phyloP scores from a whole-genome alignment of 768 basidiomycete genomes.

The Pleurotus djamor region DNA sequence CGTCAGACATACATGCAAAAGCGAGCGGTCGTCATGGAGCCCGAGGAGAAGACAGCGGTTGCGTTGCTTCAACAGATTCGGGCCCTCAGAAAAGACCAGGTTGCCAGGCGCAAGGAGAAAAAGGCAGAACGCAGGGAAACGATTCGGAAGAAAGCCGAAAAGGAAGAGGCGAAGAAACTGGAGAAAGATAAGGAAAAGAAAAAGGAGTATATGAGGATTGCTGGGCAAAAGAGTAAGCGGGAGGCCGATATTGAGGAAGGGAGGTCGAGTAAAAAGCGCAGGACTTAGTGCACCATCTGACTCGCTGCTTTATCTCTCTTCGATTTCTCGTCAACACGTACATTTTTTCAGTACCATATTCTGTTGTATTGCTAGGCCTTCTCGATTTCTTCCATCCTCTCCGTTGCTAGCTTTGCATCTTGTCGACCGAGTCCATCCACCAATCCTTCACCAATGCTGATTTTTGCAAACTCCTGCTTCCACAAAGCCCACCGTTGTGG shows the following conservation, averaged over 20 bases:
- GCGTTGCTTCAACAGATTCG: conserved; percentile 92
- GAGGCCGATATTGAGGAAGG: conserved; percentile 63
- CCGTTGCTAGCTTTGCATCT: background rate
- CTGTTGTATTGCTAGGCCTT: background rate
- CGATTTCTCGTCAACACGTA: background rate
- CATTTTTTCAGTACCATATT: background rate
- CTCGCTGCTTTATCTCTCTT: background rate
- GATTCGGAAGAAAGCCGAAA: conserved; percentile 70
- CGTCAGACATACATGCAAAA: conserved; percentile 88
- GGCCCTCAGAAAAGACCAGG: conserved; percentile 87
- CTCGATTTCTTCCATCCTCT: conserved; percentile 3
- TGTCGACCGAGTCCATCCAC: background rate
- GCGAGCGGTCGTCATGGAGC: conserved; percentile 93
- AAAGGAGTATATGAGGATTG: conserved; percentile 71
- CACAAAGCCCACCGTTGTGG: conserved; percentile 1
- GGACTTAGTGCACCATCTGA: conserved; percentile 24
- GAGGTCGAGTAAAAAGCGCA: conserved; percentile 49
- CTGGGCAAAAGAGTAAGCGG: conserved; percentile 72
- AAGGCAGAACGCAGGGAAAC: conserved; percentile 75
- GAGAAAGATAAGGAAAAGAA: conserved; percentile 77
- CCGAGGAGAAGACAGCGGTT: conserved; percentile 91
- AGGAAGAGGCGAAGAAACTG: conserved; percentile 55
- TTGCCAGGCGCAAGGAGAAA: conserved; percentile 76
- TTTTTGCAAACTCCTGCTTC: background rate
- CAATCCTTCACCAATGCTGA: background rate